These are phyloP conservation scores for Paxillus rubicundulus DNA, from an alignment of 768 basidiomycete genomes.

Conservation along the genomic window DNA sequence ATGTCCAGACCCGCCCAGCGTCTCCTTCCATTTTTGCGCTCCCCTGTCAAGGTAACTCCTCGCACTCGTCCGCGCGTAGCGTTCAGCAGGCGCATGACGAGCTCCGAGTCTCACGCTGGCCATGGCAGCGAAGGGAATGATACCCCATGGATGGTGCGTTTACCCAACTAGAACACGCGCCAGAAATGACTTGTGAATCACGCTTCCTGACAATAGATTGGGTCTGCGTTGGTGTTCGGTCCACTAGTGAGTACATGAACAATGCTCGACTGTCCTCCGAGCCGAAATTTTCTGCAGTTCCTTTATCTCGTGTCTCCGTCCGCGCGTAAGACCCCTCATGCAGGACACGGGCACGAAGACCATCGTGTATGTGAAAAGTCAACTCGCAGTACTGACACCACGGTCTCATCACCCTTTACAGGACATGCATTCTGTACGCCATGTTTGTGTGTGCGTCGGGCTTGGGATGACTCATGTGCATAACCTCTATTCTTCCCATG, in stretches of 20 bases:
- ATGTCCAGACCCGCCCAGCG: constrained; percentile 25
- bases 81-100: constrained; percentile 25
- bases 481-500: constrained; percentile 3
- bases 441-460: neutral
- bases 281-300: constrained; percentile 15
- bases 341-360: constrained; percentile 17
- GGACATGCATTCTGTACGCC: constrained; percentile 20
- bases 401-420: constrained; percentile 16
- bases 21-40: constrained; percentile 18
- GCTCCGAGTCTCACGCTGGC: constrained; percentile 22
- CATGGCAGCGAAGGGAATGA: constrained; percentile 19
- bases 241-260: constrained; percentile 22
- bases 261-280: neutral
- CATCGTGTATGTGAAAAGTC: constrained; percentile 20
- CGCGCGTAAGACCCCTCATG: constrained; percentile 21
- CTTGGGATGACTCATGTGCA: neutral
- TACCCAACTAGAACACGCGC: neutral
- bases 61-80: constrained; percentile 13
- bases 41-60: constrained; percentile 3
- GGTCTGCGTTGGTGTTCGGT: constrained; percentile 33
- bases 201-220: constrained; percentile 17
- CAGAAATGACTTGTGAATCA: neutral
- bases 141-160: constrained; percentile 31
- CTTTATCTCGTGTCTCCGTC: constrained; percentile 33
- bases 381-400: neutral